Conservation (phyloP, 2,329 filamentous ascomycete species). For the Didymella pinodella region DNA sequence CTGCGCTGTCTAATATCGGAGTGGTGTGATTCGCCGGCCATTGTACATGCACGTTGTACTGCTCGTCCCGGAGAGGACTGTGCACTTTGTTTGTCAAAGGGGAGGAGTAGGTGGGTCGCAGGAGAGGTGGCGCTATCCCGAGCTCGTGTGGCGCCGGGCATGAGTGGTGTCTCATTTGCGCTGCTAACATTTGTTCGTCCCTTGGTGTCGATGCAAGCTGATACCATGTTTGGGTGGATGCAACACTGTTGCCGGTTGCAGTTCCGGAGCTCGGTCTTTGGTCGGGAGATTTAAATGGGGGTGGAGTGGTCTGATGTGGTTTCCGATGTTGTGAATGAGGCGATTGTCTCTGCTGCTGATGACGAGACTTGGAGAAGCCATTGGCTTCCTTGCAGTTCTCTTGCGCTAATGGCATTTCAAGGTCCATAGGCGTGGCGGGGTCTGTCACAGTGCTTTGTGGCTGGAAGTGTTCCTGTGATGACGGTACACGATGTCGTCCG, state of each 20-base stretch:
- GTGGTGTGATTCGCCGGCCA: slow-evolving; percentile 9
- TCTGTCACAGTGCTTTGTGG: slow-evolving; percentile 34
- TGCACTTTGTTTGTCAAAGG: slow-evolving; percentile 8
- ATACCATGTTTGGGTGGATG: neutral
- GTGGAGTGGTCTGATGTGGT: slow-evolving; percentile 5
- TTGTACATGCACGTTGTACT: slow-evolving; percentile 1
- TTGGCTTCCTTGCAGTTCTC: neutral
- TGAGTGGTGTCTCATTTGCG: slow-evolving; percentile 27
- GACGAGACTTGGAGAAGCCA: neutral
- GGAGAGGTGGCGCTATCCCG: slow-evolving; percentile 12
- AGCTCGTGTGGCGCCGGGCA: slow-evolving; percentile 31
- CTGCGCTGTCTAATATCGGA: neutral
- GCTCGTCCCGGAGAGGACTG: neutral
- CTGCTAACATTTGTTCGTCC: slow-evolving; percentile 6
- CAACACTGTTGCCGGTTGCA: neutral
- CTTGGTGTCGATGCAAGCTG: slow-evolving; percentile 6
- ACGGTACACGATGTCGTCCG: slow-evolving; percentile 30
- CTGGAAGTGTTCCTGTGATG: slow-evolving; percentile 28
- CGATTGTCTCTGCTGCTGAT: slow-evolving; percentile 10
- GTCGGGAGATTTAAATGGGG: neutral
- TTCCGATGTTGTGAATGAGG: slow-evolving; percentile 17
- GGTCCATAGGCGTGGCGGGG: slow-evolving; percentile 27
- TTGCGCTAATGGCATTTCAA: slow-evolving; percentile 16
- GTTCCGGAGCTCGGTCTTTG: neutral
- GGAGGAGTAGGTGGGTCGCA: slow-evolving; percentile 25